A percentile compares a stretch with the other conserved stretches of the same genome.
Conservation (phyloP, 2,329 filamentous ascomycete species). For the Phaeosphaeria sp. region DNA sequence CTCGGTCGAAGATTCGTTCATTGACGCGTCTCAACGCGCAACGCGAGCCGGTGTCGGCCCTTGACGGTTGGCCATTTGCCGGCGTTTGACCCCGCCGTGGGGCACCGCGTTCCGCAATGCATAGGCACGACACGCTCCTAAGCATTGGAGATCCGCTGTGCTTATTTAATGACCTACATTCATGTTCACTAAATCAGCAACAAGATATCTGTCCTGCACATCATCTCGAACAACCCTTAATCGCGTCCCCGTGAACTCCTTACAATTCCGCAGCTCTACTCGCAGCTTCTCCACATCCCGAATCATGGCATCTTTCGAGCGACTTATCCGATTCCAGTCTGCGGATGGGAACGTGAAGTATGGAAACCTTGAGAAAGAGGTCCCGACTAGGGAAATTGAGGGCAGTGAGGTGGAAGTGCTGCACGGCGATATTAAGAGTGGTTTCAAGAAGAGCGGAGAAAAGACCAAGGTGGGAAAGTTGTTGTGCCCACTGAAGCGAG, state of each 20-base stretch:
- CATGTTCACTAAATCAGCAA: constrained; percentile 4
- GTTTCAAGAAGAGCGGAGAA: constrained; percentile 37
- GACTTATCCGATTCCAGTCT: constrained; percentile 42
- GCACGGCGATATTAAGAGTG: constrained; percentile 34
- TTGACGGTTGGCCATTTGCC: constrained; percentile 1
- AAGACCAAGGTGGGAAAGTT: constrained; percentile 40
- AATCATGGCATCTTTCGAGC: constrained; percentile 36
- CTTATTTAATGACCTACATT: background rate
- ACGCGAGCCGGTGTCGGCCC: background rate
- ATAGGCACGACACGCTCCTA: constrained; percentile 1
- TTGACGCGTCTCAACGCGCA: background rate
- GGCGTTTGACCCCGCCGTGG: constrained; percentile 3
- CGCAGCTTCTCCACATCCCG: constrained; percentile 3
- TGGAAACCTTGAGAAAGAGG: constrained; percentile 40
- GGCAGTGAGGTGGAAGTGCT: constrained; percentile 39
- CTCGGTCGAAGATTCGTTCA: background rate
- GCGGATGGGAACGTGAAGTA: constrained; percentile 38
- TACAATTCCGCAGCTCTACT: background rate
- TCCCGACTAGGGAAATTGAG: constrained; percentile 37
- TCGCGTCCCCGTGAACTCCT: background rate
- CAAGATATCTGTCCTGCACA: background rate
- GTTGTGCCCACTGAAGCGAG: constrained; percentile 33
- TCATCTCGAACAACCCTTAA: background rate
- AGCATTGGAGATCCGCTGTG: constrained; percentile 2
- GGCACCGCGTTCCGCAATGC: background rate